phyloP scores from a whole-genome alignment of 1,284 basidiomycete genomes.

The Rhodotorula sp. region DNA sequence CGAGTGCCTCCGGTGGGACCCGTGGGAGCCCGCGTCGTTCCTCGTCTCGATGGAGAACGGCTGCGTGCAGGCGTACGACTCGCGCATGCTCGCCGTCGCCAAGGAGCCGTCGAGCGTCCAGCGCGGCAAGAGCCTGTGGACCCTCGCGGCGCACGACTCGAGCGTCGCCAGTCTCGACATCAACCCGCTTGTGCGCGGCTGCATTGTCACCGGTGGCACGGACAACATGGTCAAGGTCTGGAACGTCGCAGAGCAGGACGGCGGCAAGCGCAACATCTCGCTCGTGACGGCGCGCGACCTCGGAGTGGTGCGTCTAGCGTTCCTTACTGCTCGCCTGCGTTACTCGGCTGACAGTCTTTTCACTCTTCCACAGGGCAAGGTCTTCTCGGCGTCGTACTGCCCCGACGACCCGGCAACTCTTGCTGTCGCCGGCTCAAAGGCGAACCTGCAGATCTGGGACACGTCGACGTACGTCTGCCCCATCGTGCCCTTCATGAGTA shows the following conservation, averaged over 20 bases:
- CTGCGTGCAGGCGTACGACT: constrained; percentile 86
- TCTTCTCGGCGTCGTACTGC: constrained; percentile 86
- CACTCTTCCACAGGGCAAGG: constrained; percentile 70
- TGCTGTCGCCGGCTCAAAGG: constrained; percentile 90
- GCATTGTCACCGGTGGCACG: constrained; percentile 86
- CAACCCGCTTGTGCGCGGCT: constrained; percentile 86
- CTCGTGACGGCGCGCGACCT: constrained; percentile 86
- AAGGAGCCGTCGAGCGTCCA: constrained; percentile 17
- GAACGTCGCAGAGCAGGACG: constrained; percentile 69
- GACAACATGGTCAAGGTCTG: constrained; percentile 90
- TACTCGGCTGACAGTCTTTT: background rate
- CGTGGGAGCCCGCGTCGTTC: constrained; percentile 83
- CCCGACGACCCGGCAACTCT: constrained; percentile 93
- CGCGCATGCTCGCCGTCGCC: constrained; percentile 71
- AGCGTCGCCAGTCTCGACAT: constrained; percentile 88
- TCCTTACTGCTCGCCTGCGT: constrained; percentile 1
- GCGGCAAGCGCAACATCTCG: constrained; percentile 70
- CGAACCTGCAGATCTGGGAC: constrained; percentile 93
- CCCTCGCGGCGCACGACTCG: constrained; percentile 91
- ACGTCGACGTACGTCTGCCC: constrained; percentile 42
- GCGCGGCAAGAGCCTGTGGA: constrained; percentile 66
- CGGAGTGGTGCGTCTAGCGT: constrained; percentile 72
- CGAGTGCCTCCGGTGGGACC: constrained; percentile 93
- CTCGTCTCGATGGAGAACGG: constrained; percentile 94
- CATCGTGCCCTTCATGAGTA: background rate